phyloP scores from a whole-genome alignment of 2,329 filamentous ascomycete species.

The Phialophora tarda region DNA sequence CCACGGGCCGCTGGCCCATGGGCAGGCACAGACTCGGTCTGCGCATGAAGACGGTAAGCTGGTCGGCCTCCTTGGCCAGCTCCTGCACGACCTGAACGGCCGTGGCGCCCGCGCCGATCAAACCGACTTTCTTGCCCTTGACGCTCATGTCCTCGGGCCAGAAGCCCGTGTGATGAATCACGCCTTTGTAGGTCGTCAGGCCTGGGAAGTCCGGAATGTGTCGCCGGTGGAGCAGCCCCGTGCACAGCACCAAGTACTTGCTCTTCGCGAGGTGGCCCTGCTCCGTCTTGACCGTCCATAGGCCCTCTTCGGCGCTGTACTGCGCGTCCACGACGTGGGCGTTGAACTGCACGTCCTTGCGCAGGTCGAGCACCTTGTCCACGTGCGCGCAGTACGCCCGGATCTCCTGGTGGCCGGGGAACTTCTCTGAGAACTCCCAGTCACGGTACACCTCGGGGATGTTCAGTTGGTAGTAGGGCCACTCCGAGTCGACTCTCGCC shows the following conservation, averaged over 20 bases:
- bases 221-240: constrained; percentile 52
- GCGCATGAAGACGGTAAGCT: constrained; percentile 63
- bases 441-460: constrained; percentile 55
- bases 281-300: constrained; percentile 50
- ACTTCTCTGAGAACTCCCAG: constrained; percentile 54
- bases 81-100: constrained; percentile 69
- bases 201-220: constrained; percentile 67
- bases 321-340: constrained; percentile 45
- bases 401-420: constrained; percentile 49
- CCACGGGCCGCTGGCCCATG: constrained; percentile 60
- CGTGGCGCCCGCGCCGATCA: constrained; percentile 69
- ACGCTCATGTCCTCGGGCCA: constrained; percentile 65
- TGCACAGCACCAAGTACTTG: constrained; percentile 34
- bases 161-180: constrained; percentile 64
- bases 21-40: constrained; percentile 70
- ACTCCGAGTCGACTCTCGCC: constrained; percentile 60
- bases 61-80: constrained; percentile 58
- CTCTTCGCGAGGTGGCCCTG: constrained; percentile 41
- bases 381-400: constrained; percentile 51
- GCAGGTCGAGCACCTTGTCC: constrained; percentile 48
- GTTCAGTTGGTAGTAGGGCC: constrained; percentile 61
- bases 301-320: constrained; percentile 43
- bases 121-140: constrained; percentile 64
- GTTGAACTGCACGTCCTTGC: constrained; percentile 46
- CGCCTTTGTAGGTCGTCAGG: constrained; percentile 64